Percentiles rank a stretch among this genome's conserved stretches.
Conservation (phyloP, 2,329 filamentous ascomycete genomes). For the Thelonectria discophora region DNA sequence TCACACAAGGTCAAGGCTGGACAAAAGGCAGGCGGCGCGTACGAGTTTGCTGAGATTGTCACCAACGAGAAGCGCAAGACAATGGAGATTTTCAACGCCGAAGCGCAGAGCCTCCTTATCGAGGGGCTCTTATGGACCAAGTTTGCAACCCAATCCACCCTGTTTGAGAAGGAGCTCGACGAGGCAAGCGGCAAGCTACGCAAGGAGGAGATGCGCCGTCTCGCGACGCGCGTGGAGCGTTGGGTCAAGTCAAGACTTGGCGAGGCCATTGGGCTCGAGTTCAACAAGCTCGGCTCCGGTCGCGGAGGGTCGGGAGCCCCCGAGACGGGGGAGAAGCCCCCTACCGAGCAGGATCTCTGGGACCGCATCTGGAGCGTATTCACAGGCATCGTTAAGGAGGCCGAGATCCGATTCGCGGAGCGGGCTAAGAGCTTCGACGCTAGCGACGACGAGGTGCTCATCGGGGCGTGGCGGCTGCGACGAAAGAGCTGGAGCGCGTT, state of each 20-base stretch:
- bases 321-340: slow-evolving; percentile 76
- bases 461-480: slow-evolving; percentile 90
- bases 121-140: slow-evolving; percentile 87
- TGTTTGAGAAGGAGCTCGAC: slow-evolving; percentile 91
- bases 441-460: slow-evolving; percentile 86
- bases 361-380: slow-evolving; percentile 94
- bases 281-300: slow-evolving; percentile 93
- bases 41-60: slow-evolving; percentile 97
- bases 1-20: slow-evolving; percentile 86
- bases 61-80: slow-evolving; percentile 81
- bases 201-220: slow-evolving; percentile 93
- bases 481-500: slow-evolving; percentile 95
- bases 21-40: slow-evolving; percentile 88
- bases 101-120: slow-evolving; percentile 78
- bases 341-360: slow-evolving; percentile 87
- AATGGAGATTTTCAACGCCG: slow-evolving; percentile 76
- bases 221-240: slow-evolving; percentile 90
- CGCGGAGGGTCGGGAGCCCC: slow-evolving; percentile 83
- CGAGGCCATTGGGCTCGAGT: slow-evolving; percentile 90
- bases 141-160: slow-evolving; percentile 78
- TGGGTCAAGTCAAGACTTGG: slow-evolving; percentile 90
- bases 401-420: slow-evolving; percentile 85
- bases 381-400: slow-evolving; percentile 81
- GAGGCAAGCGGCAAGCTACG: slow-evolving; percentile 85
- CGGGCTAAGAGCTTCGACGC: slow-evolving; percentile 94